Conservation (phyloP, 345 rosid species). For the Nephelium lappaceum region DNA sequence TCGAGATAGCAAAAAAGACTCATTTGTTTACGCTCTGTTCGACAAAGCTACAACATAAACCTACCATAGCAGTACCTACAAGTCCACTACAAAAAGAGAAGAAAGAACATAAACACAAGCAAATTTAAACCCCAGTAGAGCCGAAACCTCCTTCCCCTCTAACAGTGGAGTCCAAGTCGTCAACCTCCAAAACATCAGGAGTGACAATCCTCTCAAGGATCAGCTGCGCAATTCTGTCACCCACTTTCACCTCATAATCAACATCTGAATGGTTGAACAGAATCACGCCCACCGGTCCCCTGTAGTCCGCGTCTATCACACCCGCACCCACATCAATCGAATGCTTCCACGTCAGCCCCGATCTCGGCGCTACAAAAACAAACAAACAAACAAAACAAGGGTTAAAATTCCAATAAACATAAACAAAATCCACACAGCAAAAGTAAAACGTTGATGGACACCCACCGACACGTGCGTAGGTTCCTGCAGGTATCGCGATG, state of each 20-base stretch:
- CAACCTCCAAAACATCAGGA: conserved; percentile 68
- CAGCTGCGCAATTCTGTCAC: conserved; percentile 75
- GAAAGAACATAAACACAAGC: background rate
- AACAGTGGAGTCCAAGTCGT: conserved; percentile 64
- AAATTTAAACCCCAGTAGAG: conserved; percentile 63
- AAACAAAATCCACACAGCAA: background rate
- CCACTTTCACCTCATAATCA: conserved; percentile 62
- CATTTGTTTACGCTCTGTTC: background rate
- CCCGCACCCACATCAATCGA: conserved; percentile 84
- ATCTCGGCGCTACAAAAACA: conserved; percentile 56
- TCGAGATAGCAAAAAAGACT: background rate
- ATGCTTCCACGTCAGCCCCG: conserved; percentile 80
- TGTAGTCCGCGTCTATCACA: conserved; percentile 78
- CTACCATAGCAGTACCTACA: background rate
- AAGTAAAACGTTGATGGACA: background rate
- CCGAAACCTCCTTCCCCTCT: conserved; percentile 90
- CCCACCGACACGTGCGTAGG: conserved; percentile 59
- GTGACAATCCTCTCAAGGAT: conserved; percentile 72
- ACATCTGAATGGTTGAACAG: conserved; percentile 67
- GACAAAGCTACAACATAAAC: background rate
- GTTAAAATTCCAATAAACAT: background rate
- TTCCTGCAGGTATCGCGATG: conserved; percentile 58
- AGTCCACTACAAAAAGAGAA: background rate
- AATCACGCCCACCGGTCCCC: conserved; percentile 80
- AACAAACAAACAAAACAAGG: too few species aligned